phyloP scores from a whole-genome alignment of 2,329 filamentous ascomycete genomes.

The Fusarium agapanthi region DNA sequence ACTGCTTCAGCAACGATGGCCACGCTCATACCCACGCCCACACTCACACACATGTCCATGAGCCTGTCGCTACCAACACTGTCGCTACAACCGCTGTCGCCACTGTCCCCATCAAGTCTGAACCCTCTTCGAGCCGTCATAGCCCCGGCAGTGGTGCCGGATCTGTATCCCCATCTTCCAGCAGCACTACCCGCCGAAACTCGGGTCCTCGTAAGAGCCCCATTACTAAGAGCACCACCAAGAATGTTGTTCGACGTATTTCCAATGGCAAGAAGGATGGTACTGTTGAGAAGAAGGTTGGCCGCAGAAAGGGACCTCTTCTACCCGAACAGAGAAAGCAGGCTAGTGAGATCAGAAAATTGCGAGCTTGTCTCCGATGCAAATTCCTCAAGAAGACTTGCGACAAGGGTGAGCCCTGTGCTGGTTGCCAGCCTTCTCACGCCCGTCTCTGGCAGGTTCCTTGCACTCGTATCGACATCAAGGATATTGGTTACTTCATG shows the following conservation, averaged over 20 bases:
- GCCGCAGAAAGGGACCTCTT: conserved; percentile 87
- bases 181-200: conserved; percentile 69
- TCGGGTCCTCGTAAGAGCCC: conserved; percentile 79
- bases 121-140: conserved; percentile 61
- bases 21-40: conserved; percentile 54
- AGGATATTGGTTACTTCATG: conserved; percentile 98
- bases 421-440: conserved; percentile 93
- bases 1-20: conserved; percentile 67
- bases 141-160: conserved; percentile 69
- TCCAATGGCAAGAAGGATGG: conserved; percentile 82
- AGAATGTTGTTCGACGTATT: conserved; percentile 83
- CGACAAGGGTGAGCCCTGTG: conserved; percentile 96
- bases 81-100: conserved; percentile 74
- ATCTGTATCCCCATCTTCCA: conserved; percentile 69
- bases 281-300: conserved; percentile 87
- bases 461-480: conserved; percentile 97
- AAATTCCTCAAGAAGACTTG: conserved; percentile 99
- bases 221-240: conserved; percentile 76
- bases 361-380: conserved; percentile 92
- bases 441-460: conserved; percentile 97
- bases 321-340: conserved; percentile 95
- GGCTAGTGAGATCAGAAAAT: conserved; percentile 94
- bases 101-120: conserved; percentile 74
- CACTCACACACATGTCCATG: conserved; percentile 45
- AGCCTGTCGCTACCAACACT: conserved; percentile 71